Conservation (phyloP, 2,329 filamentous ascomycete genomes). For the Venturia asperata region DNA sequence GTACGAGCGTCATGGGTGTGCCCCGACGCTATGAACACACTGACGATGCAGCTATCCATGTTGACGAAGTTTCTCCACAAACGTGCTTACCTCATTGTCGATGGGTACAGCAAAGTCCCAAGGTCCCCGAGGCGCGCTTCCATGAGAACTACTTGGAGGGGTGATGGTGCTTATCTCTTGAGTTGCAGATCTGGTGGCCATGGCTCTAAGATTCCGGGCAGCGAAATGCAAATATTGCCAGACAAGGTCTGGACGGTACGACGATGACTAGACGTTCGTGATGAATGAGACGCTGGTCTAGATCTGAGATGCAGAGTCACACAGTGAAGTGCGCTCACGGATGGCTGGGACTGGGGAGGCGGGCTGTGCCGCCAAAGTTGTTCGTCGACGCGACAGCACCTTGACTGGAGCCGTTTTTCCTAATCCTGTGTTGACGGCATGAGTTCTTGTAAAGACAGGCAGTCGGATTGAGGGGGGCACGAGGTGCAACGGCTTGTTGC, state of each 20-base stretch:
- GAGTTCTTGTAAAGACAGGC: neutral
- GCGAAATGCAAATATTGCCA: neutral
- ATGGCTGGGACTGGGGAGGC: neutral
- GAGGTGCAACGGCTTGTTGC: neutral
- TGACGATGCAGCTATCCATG: neutral
- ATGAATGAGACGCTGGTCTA: neutral
- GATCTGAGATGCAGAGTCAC: neutral
- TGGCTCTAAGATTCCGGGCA: neutral
- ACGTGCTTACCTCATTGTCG: constrained; percentile 30
- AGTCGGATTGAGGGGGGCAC: neutral
- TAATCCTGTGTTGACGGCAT: neutral
- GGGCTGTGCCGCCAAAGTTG: neutral
- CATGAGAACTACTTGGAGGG: constrained; percentile 36
- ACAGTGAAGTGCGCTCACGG: neutral
- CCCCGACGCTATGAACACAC: neutral
- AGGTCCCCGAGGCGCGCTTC: constrained; percentile 28
- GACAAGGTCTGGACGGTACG: neutral
- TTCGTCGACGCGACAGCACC: constrained; percentile 7
- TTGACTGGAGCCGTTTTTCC: constrained; percentile 1
- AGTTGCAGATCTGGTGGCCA: constrained; percentile 20
- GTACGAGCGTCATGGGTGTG: neutral
- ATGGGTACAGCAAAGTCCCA: constrained; percentile 34
- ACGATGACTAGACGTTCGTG: neutral
- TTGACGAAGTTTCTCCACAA: neutral
- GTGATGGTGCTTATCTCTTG: constrained; percentile 30